phyloP scores from a whole-genome alignment of 768 basidiomycete species.

The Mycena rosella region DNA sequence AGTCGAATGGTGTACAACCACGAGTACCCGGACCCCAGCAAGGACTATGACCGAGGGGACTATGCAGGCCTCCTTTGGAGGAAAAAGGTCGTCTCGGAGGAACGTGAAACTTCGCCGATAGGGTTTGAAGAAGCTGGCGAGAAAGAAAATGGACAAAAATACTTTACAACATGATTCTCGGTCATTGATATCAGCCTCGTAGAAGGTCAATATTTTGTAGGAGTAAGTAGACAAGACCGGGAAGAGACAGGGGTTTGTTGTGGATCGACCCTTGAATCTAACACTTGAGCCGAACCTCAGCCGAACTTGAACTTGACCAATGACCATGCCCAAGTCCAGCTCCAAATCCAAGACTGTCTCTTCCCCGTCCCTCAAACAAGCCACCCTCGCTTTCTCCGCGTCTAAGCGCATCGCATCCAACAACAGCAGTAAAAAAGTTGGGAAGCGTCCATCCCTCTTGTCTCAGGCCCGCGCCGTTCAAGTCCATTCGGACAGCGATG shows the following conservation, averaged over 20 bases:
- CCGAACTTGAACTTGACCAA: not conserved
- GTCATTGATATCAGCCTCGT: too few species aligned
- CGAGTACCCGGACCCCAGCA: slow-evolving; percentile 12
- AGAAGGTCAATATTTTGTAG: too few species aligned
- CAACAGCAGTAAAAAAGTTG: slow-evolving; percentile 39
- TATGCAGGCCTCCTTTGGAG: slow-evolving; percentile 25
- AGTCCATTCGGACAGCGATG: slow-evolving; percentile 37
- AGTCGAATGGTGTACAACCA: not conserved
- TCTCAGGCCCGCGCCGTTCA: slow-evolving; percentile 16
- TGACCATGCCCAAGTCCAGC: slow-evolving; percentile 25
- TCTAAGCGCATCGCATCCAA: slow-evolving; percentile 58
- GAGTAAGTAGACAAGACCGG: too few species aligned
- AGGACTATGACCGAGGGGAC: not conserved
- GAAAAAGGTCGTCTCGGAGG: slow-evolving; percentile 20
- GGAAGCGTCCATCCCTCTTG: slow-evolving; percentile 32
- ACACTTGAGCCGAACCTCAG: not conserved
- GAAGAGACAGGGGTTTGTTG: not conserved
- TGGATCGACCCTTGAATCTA: not conserved
- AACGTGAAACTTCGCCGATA: not conserved
- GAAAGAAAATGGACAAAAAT: not conserved
- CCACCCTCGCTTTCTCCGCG: slow-evolving; percentile 58
- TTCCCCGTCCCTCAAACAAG: slow-evolving; percentile 56
- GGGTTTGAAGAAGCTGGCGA: not conserved
- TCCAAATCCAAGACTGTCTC: slow-evolving; percentile 17
- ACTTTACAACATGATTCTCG: not conserved